Conservation (phyloP, 2,329 filamentous ascomycete genomes). For the Coniochaeta pulveracea region DNA sequence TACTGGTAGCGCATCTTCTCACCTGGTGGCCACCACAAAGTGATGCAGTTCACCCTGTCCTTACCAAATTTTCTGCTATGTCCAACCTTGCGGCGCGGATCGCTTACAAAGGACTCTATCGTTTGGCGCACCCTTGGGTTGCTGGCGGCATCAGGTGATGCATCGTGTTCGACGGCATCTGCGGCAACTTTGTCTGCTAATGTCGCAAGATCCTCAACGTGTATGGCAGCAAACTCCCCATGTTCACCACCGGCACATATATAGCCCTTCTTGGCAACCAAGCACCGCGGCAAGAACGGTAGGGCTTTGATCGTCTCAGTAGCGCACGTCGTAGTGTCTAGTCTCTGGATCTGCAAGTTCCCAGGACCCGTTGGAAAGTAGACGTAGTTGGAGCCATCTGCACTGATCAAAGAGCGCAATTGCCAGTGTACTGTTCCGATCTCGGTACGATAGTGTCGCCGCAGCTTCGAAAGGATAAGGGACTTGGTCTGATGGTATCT, state of each 20-base stretch:
- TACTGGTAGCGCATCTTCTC: slow-evolving; percentile 16
- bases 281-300: slow-evolving; percentile 68
- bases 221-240: slow-evolving; percentile 78
- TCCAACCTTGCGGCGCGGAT: slow-evolving; percentile 32
- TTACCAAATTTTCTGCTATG: slow-evolving; percentile 43
- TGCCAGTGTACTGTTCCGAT: slow-evolving; percentile 72
- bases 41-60: slow-evolving; percentile 57
- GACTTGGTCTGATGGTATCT: slow-evolving; percentile 57
- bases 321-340: slow-evolving; percentile 58
- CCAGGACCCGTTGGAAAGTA: slow-evolving; percentile 75
- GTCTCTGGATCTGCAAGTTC: slow-evolving; percentile 50
- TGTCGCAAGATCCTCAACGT: slow-evolving; percentile 34
- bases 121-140: not conserved
- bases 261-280: slow-evolving; percentile 79
- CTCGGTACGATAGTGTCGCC: slow-evolving; percentile 56
- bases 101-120: slow-evolving; percentile 19
- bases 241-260: slow-evolving; percentile 82
- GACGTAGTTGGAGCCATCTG: slow-evolving; percentile 62
- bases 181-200: slow-evolving; percentile 7
- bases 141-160: slow-evolving; percentile 6
- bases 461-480: slow-evolving; percentile 47
- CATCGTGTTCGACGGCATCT: not conserved
- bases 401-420: slow-evolving; percentile 81
- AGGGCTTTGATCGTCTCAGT: slow-evolving; percentile 63
- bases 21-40: slow-evolving; percentile 46